Evolutionary conservation across 345 rosid species (phyloP).

Genomic region (Jatropha curcas): DNA sequence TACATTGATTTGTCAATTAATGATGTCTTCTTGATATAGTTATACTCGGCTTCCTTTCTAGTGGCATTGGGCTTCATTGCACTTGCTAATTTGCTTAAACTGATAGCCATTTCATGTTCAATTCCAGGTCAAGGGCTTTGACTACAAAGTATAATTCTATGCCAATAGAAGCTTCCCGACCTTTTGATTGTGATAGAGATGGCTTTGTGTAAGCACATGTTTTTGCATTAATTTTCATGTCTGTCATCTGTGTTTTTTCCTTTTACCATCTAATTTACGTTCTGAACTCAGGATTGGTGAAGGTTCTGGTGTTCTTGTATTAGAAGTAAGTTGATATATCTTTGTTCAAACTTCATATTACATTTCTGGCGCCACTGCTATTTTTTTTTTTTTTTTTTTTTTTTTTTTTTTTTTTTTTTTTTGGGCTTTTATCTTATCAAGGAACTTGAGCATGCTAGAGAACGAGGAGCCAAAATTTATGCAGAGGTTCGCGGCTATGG

Average conservation of each 20-base stretch:
- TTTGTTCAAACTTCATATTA: background rate
- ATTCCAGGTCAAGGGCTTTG: conserved; percentile 81
- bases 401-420: conserved; percentile 12
- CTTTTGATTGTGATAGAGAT: conserved; percentile 90
- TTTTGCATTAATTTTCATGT: conserved; percentile 16
- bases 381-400: conserved; percentile 18
- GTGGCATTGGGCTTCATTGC: background rate
- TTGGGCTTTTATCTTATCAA: conserved; percentile 19
- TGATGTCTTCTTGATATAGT: conserved; percentile 5
- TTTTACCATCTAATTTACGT: conserved; percentile 19
- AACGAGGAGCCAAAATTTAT: conserved; percentile 80
- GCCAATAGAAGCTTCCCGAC: conserved; percentile 90
- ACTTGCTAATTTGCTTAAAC: conserved; percentile 3
- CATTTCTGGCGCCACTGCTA: background rate
- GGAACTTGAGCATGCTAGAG: conserved; percentile 96
- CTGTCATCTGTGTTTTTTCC: background rate
- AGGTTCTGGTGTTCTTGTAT: conserved; percentile 81
- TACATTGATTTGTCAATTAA: background rate
- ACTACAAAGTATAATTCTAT: conserved; percentile 70
- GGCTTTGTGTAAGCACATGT: conserved; percentile 86
- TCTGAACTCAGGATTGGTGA: conserved; percentile 80
- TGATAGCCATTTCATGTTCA: conserved; percentile 11
- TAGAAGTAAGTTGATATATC: conserved; percentile 63
- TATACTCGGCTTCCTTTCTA: background rate
- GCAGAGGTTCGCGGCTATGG: conserved; percentile 97